Percentiles rank a stretch among this genome's conserved stretches.
These are phyloP conservation scores for Coemansia sp. DNA, from an alignment of 192 early-diverging fungal genomes.

Conservation along the genomic window DNA sequence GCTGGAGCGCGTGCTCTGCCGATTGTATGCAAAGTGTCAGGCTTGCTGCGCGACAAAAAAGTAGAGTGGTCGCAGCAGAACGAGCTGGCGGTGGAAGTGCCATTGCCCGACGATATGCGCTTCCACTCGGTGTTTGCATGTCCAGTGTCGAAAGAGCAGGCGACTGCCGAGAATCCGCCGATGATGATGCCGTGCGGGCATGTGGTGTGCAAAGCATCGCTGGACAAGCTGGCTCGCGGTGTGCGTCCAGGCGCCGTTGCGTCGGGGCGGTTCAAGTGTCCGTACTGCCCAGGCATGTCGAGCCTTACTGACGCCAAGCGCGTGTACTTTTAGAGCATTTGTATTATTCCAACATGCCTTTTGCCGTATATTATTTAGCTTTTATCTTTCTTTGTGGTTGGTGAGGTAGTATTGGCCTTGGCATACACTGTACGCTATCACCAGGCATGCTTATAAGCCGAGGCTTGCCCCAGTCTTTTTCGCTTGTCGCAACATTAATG, in stretches of 20 bases:
- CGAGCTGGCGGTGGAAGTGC: conserved; percentile 93
- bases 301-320: conserved; percentile 61
- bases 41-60: conserved; percentile 77
- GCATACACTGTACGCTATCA: no score
- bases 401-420: no score
- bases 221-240: conserved; percentile 78
- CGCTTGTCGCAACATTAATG: not conserved
- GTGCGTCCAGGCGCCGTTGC: conserved; percentile 52
- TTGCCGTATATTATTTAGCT: no score
- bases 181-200: conserved; percentile 99
- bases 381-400: no score
- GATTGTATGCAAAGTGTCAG: conserved; percentile 86
- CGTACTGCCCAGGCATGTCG: conserved; percentile 92
- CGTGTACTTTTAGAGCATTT: conserved; percentile 14
- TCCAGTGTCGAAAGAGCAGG: conserved; percentile 95
- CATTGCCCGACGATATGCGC: conserved; percentile 76
- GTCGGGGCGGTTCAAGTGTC: conserved; percentile 85
- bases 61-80: conserved; percentile 89
- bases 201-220: conserved; percentile 89
- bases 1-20: conserved; percentile 90
- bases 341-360: not conserved
- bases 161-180: conserved; percentile 89
- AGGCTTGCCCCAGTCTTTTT: no score
- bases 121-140: conserved; percentile 97
- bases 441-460: no score